Conservation (phyloP, 2,329 filamentous ascomycete genomes). For the Elsinoe necatrix region DNA sequence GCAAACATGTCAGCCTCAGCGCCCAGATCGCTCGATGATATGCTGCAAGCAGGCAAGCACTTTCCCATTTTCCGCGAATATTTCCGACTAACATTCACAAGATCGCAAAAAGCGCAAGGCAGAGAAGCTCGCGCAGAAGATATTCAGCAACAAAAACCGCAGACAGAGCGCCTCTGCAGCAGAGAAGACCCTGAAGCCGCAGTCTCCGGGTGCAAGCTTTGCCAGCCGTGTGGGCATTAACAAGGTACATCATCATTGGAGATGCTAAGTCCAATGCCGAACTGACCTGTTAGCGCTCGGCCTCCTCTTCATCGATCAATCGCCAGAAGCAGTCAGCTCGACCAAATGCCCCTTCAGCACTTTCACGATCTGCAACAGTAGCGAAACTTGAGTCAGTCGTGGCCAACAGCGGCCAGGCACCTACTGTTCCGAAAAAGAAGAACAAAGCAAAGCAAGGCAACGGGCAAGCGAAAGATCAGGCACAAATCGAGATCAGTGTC, state of each 20-base stretch:
- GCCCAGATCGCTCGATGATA: constrained; percentile 41
- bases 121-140: constrained; percentile 61
- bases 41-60: constrained; percentile 42
- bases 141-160: constrained; percentile 52
- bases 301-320: constrained; percentile 13
- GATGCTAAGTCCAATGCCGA: neutral
- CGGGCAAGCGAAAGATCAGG: neutral
- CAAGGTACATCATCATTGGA: constrained; percentile 46
- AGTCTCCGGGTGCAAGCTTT: constrained; percentile 43
- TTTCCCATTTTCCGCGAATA: neutral
- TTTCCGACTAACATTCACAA: constrained; percentile 27
- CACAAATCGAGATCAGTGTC: constrained; percentile 54
- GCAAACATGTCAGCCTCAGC: constrained; percentile 21
- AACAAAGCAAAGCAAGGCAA: constrained; percentile 16
- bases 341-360: neutral
- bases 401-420: neutral
- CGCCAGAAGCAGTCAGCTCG: neutral
- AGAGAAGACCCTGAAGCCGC: constrained; percentile 18
- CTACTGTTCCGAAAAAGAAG: constrained; percentile 15
- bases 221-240: constrained; percentile 65
- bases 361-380: constrained; percentile 8
- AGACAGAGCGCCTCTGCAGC: constrained; percentile 50
- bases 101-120: constrained; percentile 63
- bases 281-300: constrained; percentile 12
- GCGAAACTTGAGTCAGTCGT: constrained; percentile 1